phyloP scores from a whole-genome alignment of 1,284 basidiomycete species.

The Rugosomyces carneus region DNA sequence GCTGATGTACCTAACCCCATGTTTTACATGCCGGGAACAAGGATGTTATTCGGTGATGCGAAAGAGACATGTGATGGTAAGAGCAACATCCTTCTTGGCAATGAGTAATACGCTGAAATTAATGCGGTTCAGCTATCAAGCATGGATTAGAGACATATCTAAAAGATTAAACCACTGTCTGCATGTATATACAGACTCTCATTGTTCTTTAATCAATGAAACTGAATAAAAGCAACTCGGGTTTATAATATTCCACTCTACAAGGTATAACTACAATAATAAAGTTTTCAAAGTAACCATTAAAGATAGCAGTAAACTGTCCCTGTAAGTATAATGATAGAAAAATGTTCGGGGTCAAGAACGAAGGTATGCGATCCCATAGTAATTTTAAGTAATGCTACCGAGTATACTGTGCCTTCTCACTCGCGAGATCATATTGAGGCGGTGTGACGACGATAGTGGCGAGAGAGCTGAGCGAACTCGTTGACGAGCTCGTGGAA shows the following conservation, averaged over 20 bases:
- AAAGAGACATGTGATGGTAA: conserved; percentile 80
- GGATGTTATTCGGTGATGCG: conserved; percentile 87
- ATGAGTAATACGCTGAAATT: neutral
- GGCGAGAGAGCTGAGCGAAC: conserved; percentile 20
- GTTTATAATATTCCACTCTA: neutral
- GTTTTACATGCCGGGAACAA: conserved; percentile 84
- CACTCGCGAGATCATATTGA: conserved; percentile 15
- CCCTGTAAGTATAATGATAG: neutral
- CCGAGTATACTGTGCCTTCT: conserved; percentile 15
- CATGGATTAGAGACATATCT: conserved; percentile 41
- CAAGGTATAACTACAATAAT: neutral
- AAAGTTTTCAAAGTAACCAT: neutral
- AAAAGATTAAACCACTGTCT: conserved; percentile 11
- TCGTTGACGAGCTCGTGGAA: conserved; percentile 23
- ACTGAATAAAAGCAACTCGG: neutral
- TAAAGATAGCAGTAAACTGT: conserved; percentile 1
- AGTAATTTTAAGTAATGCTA: neutral
- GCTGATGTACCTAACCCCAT: conserved; percentile 86
- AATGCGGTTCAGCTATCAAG: conserved; percentile 42
- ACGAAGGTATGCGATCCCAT: neutral
- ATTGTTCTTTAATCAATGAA: neutral
- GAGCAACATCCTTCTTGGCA: conserved; percentile 15
- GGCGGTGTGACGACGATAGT: conserved; percentile 19
- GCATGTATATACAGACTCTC: neutral
- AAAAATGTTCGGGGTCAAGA: neutral